Base-by-base conservation (phyloP, 2,329 filamentous ascomycete genomes). In the Curvularia eragrostidis region DNA sequence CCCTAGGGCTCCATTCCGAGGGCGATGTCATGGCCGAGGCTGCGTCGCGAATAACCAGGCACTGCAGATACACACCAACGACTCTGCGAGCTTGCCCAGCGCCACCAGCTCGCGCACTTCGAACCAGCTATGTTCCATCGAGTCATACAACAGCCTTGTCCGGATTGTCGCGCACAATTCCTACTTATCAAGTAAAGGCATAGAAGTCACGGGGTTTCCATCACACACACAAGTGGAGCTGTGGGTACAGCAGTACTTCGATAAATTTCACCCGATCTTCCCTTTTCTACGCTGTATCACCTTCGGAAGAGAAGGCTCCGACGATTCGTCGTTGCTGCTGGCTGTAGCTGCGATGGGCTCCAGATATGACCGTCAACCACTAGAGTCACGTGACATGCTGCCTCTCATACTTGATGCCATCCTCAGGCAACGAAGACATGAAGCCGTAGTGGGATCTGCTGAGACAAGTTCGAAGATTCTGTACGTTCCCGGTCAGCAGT, bases 321-420 rank as follows among this genome's bases (percentile, higher is more conserved):
- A 24, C 19, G 42, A 67, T 12, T 67, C 62, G 57, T 51, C 70
- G 9, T 59, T 72, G 9, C 55, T 68, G 15, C 55, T 75, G 18
- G 70, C 70, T 7, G 58, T 74, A n/a, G 64, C 62, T 8, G 59
- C 68, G 32, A 58, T 74, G 2, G 74, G 71, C 9, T 66, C 68
- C 19, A 68, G 62, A 34, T 73, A 67, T 44, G 43, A 61, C 52
- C 24, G 57, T 8, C 42, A 46, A 21, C 39, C n/a, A 15, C 56
- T 13, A 43, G 41, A 43, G 15, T 9, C 41, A 43, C 26, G n/a
- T 26, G 9, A 26, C 26, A n/a, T 43, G 12, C 41, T 43, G n/a
- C n/a, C n/a, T n/a, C n/a, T n/a, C n/a, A n/a, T n/a, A n/a, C n/a
- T n/a, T n/a, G n/a, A n/a, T n/a, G n/a, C n/a, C n/a, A n/a, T n/a